Evolutionary conservation across 306 rosid species (phyloP).

Genomic region (Glycine tomentella): DNA sequence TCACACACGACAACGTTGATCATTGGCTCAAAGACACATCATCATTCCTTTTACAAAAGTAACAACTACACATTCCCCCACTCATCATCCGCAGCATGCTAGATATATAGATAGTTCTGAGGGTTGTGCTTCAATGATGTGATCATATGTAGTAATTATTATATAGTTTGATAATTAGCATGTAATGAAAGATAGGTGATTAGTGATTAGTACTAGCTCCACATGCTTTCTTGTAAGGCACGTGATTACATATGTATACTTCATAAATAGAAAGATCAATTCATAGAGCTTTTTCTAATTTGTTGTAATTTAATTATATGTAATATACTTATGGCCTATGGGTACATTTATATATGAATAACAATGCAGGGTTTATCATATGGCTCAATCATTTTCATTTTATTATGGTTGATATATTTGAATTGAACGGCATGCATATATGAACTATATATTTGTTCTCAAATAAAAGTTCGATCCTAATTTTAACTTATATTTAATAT

Average conservation of each 20-base stretch:
- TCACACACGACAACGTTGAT: slow-evolving; percentile 45
- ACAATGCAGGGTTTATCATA: background rate
- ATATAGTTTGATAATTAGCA: no score
- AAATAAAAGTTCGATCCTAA: no score
- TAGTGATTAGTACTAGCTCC: background rate
- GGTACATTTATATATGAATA: background rate
- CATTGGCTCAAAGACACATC: slow-evolving; percentile 49
- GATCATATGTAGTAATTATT: background rate
- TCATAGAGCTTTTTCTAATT: slow-evolving; percentile 9
- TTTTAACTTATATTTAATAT: no score
- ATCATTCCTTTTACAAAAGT: slow-evolving; percentile 47
- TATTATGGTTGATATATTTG: background rate
- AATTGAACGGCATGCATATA: background rate
- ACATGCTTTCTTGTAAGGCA: background rate
- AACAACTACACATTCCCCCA: slow-evolving; percentile 49
- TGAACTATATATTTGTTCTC: background rate
- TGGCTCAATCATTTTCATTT: slow-evolving; percentile 14
- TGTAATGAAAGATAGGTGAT: background rate
- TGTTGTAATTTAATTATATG: slow-evolving; percentile 20
- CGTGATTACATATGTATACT: background rate
- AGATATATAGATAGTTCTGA: background rate
- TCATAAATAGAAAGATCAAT: slow-evolving; percentile 6
- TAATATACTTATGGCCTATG: slow-evolving; percentile 1
- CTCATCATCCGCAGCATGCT: slow-evolving; percentile 72
- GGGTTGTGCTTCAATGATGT: no score